Conservation (phyloP, 805 yeast genomes). For the Suhomyces tanzawaensis region DNA sequence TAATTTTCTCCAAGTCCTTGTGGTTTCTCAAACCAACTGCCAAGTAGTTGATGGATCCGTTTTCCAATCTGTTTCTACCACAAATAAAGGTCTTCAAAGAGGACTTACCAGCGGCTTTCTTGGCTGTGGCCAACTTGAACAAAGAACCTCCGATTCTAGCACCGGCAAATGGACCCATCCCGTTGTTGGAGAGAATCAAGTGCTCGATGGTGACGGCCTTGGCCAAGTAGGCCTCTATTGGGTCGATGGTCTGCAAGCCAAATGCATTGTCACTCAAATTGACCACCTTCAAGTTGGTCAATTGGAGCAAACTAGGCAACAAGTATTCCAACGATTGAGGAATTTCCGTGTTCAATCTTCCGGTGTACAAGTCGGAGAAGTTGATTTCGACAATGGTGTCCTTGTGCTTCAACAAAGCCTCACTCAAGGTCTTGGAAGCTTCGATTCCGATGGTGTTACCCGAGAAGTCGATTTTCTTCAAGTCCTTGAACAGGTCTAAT, state of each 20-base stretch:
- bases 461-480: constrained; percentile 68
- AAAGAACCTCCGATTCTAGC: constrained; percentile 88
- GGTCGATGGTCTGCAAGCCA: constrained; percentile 93
- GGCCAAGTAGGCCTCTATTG: constrained; percentile 73
- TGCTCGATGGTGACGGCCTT: constrained; percentile 80
- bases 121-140: constrained; percentile 64
- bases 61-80: constrained; percentile 95
- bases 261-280: constrained; percentile 94
- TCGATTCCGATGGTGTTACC: constrained; percentile 96
- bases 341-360: constrained; percentile 91
- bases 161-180: constrained; percentile 98
- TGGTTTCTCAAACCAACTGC: constrained; percentile 84
- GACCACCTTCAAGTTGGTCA: constrained; percentile 66
- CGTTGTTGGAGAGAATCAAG: constrained; percentile 87
- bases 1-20: constrained; percentile 64
- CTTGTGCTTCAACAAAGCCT: constrained; percentile 44
- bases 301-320: constrained; percentile 68
- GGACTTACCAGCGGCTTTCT: constrained; percentile 48
- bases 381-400: constrained; percentile 64
- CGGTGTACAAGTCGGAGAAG: constrained; percentile 91
- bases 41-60: constrained; percentile 85
- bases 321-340: constrained; percentile 75
- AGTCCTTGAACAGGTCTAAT: constrained; percentile 36
- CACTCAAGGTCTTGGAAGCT: constrained; percentile 72
- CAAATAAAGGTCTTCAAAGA: constrained; percentile 84